Evolutionary conservation across 495 filamentous ascomycete genomes (phyloP).

Genomic region (Talaromyces thailandensis): DNA sequence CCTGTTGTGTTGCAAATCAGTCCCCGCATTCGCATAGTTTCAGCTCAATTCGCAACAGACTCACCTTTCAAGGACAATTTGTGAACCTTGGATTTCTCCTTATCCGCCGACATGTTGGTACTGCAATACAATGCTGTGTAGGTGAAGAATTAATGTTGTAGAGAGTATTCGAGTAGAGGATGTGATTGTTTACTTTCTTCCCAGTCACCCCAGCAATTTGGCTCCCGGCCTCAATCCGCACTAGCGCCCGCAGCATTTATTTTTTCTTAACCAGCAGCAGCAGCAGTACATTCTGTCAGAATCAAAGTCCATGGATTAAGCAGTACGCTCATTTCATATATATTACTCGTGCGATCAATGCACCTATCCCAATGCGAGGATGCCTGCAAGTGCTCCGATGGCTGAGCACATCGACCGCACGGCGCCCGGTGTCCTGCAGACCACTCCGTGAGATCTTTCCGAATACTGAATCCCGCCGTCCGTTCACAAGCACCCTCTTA

Average conservation of each 20-base stretch:
- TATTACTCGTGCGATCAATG: constrained; percentile 13
- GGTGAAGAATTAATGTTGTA: not conserved
- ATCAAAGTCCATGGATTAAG: not conserved
- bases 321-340: not conserved
- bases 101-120: constrained; percentile 42
- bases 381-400: constrained; percentile 45
- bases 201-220: constrained; percentile 2
- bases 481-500: constrained; percentile 30
- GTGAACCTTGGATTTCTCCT: constrained; percentile 88
- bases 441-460: constrained; percentile 16
- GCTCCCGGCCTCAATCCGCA: not conserved
- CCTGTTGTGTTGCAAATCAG: constrained; percentile 29
- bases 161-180: not conserved
- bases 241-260: not conserved
- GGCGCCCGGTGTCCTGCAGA: constrained; percentile 28
- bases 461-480: constrained; percentile 17
- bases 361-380: constrained; percentile 44
- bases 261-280: not conserved
- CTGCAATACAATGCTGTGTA: not conserved
- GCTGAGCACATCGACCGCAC: constrained; percentile 34
- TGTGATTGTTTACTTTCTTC: not conserved
- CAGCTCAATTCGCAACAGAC: constrained; percentile 1
- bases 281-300: not conserved
- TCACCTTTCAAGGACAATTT: constrained; percentile 86
- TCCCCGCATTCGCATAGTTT: not conserved